Conservation (phyloP, 768 basidiomycete species). For the Panaeolus cyanescens region DNA sequence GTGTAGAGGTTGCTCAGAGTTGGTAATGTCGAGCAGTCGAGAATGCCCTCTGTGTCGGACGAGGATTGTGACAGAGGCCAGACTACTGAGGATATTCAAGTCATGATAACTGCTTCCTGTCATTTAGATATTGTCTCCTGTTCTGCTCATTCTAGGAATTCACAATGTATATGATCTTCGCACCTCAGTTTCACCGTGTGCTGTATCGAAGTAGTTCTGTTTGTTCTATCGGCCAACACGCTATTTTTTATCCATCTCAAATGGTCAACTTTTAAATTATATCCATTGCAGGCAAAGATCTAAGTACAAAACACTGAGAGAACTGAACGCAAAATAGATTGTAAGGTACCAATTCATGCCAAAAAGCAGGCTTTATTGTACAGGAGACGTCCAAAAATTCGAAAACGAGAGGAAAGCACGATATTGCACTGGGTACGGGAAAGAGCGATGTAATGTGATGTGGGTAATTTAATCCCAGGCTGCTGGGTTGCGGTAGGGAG, state of each 20-base stretch:
- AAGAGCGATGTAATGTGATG: background rate
- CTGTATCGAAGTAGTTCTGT: too few species aligned
- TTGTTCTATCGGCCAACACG: too few species aligned
- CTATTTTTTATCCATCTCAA: too few species aligned
- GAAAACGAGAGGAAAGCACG: background rate
- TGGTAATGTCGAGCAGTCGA: slow-evolving; percentile 74
- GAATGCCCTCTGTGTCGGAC: slow-evolving; percentile 93
- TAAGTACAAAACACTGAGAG: background rate
- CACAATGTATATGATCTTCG: too few species aligned
- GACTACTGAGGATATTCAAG: slow-evolving; percentile 78
- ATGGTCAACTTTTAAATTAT: too few species aligned
- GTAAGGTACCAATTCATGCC: background rate
- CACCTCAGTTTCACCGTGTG: too few species aligned
- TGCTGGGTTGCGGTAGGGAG: background rate
- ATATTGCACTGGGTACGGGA: background rate
- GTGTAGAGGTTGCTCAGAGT: slow-evolving; percentile 78
- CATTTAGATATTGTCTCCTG: too few species aligned
- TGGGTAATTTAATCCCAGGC: background rate
- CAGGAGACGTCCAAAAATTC: background rate
- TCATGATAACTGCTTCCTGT: slow-evolving; percentile 24
- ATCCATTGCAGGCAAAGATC: background rate
- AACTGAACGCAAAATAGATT: background rate
- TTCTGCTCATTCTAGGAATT: background rate
- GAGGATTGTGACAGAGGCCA: slow-evolving; percentile 80
- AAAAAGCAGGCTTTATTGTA: background rate